These are phyloP conservation scores for Yamadazyma paraphyllophila DNA, from an alignment of 805 yeast genomes.

Conservation along the genomic window DNA sequence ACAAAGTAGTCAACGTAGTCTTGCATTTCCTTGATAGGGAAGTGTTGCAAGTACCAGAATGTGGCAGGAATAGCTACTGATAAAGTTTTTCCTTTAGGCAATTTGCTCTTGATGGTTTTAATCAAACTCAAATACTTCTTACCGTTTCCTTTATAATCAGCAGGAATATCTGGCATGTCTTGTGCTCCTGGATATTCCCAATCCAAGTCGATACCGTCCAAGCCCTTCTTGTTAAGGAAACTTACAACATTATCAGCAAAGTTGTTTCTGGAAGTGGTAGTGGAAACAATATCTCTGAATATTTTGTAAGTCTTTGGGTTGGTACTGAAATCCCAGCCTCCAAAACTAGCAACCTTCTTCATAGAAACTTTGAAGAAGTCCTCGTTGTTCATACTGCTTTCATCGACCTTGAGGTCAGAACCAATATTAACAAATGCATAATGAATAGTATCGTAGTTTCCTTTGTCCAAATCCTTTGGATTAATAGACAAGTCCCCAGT, in stretches of 20 bases:
- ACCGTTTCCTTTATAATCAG: constrained; percentile 13
- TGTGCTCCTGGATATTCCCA: constrained; percentile 20
- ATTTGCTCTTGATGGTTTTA: constrained; percentile 12
- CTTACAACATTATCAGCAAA: constrained; percentile 16
- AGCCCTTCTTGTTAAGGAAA: constrained; percentile 12
- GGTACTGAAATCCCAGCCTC: constrained; percentile 19
- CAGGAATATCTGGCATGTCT: constrained; percentile 17
- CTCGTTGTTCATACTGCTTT: constrained; percentile 6
- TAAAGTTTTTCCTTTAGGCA: constrained; percentile 12
- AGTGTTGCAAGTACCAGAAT: constrained; percentile 16
- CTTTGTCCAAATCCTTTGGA: constrained; percentile 10
- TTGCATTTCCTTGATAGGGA: constrained; percentile 17
- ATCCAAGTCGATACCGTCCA: constrained; percentile 21
- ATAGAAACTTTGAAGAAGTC: constrained; percentile 12
- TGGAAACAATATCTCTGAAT: constrained; percentile 14
- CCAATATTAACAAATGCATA: constrained; percentile 17
- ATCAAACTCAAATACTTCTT: constrained; percentile 15
- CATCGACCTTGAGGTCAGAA: constrained; percentile 13
- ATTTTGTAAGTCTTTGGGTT: constrained; percentile 12
- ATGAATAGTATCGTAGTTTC: constrained; percentile 14
- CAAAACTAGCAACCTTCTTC: constrained; percentile 18
- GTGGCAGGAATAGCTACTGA: constrained; percentile 20
- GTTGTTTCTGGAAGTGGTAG: constrained; percentile 9
- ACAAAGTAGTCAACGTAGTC: constrained; percentile 17
- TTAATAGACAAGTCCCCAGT: constrained; percentile 10